Evolutionary conservation across 1,139 yeast species (phyloP).

Genomic region (Yamadazyma aaseri): DNA sequence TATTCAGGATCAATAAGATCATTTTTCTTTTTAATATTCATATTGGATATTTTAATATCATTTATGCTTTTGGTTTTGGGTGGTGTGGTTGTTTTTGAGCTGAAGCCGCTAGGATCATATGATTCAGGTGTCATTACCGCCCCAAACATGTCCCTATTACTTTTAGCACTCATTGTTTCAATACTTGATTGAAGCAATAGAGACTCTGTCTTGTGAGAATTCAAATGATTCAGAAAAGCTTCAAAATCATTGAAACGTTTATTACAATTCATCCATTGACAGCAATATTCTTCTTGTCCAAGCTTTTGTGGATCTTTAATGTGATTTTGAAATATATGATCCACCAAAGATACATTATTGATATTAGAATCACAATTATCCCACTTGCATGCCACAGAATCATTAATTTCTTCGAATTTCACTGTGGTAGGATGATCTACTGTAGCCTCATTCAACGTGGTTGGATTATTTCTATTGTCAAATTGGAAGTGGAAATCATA

Average conservation of each 20-base stretch:
- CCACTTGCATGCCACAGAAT: slow-evolving; percentile 49
- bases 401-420: slow-evolving; percentile 7
- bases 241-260: slow-evolving; percentile 52
- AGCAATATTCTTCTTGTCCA: slow-evolving; percentile 30
- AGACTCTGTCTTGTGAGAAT: slow-evolving; percentile 43
- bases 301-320: slow-evolving; percentile 30
- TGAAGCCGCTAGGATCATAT: neutral
- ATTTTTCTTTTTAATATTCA: slow-evolving; percentile 25
- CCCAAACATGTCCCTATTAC: neutral
- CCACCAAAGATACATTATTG: slow-evolving; percentile 45
- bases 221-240: slow-evolving; percentile 59
- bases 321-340: slow-evolving; percentile 61
- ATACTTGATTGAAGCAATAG: neutral
- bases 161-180: neutral
- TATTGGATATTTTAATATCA: slow-evolving; percentile 30
- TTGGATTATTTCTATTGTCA: slow-evolving; percentile 22
- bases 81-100: neutral
- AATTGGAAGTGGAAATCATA: slow-evolving; percentile 45
- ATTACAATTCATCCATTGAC: slow-evolving; percentile 76
- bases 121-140: slow-evolving; percentile 7
- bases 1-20: slow-evolving; percentile 22
- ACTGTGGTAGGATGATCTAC: neutral
- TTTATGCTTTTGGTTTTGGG: slow-evolving; percentile 5
- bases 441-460: neutral
- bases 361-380: slow-evolving; percentile 47